Percentiles rank a stretch among this genome's conserved stretches.
Evolutionary conservation across 805 yeast species (phyloP).

Genomic region (Schizosaccharomyces osmophilus): DNA sequence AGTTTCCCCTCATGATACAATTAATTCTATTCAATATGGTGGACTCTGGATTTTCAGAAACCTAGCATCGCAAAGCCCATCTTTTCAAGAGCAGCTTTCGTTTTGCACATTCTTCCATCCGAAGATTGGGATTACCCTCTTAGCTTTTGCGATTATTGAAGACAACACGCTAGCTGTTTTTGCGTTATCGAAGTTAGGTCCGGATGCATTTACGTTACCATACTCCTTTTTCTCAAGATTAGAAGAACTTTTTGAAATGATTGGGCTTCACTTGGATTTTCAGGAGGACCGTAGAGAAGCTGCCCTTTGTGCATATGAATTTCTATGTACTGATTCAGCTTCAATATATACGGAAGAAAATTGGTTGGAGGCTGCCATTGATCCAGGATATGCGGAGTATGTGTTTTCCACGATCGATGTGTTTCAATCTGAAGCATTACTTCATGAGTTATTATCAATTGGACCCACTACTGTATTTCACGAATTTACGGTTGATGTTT

Average conservation of each 20-base stretch:
- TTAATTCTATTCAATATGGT: neutral
- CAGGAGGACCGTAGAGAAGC: neutral
- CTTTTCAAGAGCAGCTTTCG: neutral
- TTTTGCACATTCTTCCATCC: neutral
- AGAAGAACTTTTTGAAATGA: neutral
- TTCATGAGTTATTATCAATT: neutral
- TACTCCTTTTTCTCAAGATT: neutral
- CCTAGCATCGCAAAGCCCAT: neutral
- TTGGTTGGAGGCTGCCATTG: neutral
- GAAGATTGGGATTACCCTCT: neutral
- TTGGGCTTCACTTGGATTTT: neutral
- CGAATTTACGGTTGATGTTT: neutral
- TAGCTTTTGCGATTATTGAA: neutral
- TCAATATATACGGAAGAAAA: neutral
- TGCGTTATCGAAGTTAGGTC: neutral
- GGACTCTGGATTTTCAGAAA: neutral
- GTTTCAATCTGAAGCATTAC: neutral
- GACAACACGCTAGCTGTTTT: neutral
- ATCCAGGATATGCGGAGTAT: neutral
- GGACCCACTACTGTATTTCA: neutral
- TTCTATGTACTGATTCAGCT: neutral
- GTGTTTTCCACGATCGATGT: neutral
- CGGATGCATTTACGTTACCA: neutral
- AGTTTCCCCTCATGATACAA: neutral
- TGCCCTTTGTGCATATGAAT: neutral